These are phyloP conservation scores for Populus tomentosa DNA, from an alignment of 441 rosid genomes.

Conservation along the genomic window DNA sequence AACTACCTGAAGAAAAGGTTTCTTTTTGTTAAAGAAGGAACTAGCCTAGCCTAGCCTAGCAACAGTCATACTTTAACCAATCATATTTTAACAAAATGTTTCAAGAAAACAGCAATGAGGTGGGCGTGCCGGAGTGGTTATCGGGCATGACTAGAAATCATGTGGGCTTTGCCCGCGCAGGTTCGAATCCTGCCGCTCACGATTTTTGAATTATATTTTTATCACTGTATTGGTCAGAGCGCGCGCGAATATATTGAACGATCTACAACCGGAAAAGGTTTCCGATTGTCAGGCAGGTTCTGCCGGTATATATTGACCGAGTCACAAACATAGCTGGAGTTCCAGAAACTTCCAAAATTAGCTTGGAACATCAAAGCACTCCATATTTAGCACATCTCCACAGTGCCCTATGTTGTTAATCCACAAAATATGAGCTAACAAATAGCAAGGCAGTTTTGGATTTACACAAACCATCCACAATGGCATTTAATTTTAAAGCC, in stretches of 20 bases:
- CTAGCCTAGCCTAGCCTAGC: background rate
- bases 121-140: no score
- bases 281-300: background rate
- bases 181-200: conserved; percentile 96
- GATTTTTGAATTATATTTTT: conserved; percentile 11
- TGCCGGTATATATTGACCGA: background rate
- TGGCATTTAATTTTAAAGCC: background rate
- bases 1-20: background rate
- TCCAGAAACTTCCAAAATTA: conserved; percentile 1
- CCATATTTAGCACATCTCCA: conserved; percentile 9
- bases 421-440: conserved; percentile 19
- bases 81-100: no score
- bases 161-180: conserved; percentile 98
- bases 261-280: background rate
- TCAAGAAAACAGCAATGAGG: background rate
- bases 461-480: conserved; percentile 12
- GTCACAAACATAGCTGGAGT: conserved; percentile 4
- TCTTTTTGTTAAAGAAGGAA: background rate
- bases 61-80: background rate
- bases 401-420: conserved; percentile 3
- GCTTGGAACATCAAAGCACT: background rate
- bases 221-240: no score
- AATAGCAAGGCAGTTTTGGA: conserved; percentile 7
- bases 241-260: no score
- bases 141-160: conserved; percentile 87